Percentiles rank a stretch among this genome's conserved stretches.
These are phyloP conservation scores for Hyaloperonospora brassicae DNA, from an alignment of 352 stramenopile species.

Conservation along the genomic window DNA sequence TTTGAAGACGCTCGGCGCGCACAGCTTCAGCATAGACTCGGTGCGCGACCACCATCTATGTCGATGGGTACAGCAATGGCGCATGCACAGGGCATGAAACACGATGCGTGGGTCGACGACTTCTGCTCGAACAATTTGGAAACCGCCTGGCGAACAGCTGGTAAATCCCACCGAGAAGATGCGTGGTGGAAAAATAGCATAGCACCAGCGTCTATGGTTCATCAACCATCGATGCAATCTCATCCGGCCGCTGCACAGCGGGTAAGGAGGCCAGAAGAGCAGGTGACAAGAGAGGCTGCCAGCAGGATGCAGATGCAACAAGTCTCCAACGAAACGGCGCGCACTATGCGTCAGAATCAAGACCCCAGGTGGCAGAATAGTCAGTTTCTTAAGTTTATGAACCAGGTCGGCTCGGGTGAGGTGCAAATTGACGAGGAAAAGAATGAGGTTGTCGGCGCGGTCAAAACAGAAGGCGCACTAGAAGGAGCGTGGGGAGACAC, in stretches of 20 bases:
- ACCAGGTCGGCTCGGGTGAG: constrained; percentile 62
- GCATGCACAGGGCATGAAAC: constrained; percentile 23
- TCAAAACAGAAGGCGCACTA: constrained; percentile 43
- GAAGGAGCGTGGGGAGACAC: constrained; percentile 59
- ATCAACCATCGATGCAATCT: constrained; percentile 29
- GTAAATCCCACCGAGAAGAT: constrained; percentile 53
- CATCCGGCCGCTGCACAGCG: constrained; percentile 11
- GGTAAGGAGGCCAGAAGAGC: constrained; percentile 19
- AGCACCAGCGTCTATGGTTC: constrained; percentile 29
- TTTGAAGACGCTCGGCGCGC: constrained; percentile 48
- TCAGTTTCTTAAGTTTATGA: constrained; percentile 84
- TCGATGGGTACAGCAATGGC: constrained; percentile 28
- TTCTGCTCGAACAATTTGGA: constrained; percentile 56
- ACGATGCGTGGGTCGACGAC: constrained; percentile 62
- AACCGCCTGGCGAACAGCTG: constrained; percentile 48
- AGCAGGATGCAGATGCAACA: constrained; percentile 39
- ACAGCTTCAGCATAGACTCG: constrained; percentile 38
- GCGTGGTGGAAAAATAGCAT: constrained; percentile 53
- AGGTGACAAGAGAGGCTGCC: constrained; percentile 20
- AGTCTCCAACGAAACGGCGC: constrained; percentile 60
- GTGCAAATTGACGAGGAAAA: constrained; percentile 74
- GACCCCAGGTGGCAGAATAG: constrained; percentile 81
- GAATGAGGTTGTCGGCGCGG: constrained; percentile 48
- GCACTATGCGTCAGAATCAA: constrained; percentile 67
- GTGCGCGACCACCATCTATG: constrained; percentile 18